Base-by-base conservation (phyloP, 306 rosid species). In the Glycine tomentella region DNA sequence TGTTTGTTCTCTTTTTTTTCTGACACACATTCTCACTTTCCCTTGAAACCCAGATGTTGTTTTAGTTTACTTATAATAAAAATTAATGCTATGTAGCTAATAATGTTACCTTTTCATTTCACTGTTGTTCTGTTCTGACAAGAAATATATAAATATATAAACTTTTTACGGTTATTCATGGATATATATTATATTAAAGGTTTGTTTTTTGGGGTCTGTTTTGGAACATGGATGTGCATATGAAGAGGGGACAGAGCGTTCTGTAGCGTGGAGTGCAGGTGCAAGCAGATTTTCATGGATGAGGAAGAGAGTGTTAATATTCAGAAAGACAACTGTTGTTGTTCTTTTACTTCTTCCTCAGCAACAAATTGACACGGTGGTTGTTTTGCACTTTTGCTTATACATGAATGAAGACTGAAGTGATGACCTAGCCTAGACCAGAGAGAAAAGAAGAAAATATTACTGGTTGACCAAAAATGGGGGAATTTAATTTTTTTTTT, bases 241-340 rank as follows among this genome's bases (percentile, higher is more conserved):
- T 25, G 87, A 84, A 95, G 99, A 84, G 98, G 99, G 69, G 97
- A 95, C 68, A 89, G 66, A 81, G 98, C 92, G 2, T 93, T 95
- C 51, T 95, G 98, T 49, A 95, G 98, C 68, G 96, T 75, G 85
- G 99, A 95, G 86, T 93, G 98, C 77, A 84, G 97, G 79, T 90
- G 90, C 87, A 86, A 89, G 82, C 98, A 95, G 86, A 95, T 95
- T 79, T 86, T 90, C 77, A 90, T 95, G 94, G 99, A 95, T 74
- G 97, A 94, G 57, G 96, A 91, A 81, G 96, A 90, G 79, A 87
- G 71, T 81, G 6, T 38, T 38, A 38, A 4, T 38, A 9, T 89
- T 86, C 76, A 69, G 46, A 83, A 74, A 2, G 90, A 86, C 3
- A 89, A 89, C 75, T 89, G 92, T 76, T 89, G 92, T 78, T 89